phyloP scores from a whole-genome alignment of 1,284 basidiomycete genomes.

The Ganoderma resinaceum region DNA sequence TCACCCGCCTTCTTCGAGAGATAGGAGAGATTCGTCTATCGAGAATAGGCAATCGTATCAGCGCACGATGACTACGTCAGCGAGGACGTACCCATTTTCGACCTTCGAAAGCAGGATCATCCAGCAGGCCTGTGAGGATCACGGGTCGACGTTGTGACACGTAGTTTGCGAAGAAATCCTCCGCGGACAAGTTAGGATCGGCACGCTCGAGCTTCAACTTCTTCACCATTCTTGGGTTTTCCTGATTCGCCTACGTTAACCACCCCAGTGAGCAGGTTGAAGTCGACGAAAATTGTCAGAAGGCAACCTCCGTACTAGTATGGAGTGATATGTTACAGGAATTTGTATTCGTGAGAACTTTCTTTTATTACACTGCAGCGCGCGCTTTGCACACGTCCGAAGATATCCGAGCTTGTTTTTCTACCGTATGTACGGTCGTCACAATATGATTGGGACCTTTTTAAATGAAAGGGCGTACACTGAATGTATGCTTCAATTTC shows the following conservation, averaged over 20 bases:
- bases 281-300: neutral
- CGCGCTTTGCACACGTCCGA: neutral
- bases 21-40: constrained; percentile 36
- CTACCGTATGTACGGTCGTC: too few relatives aligned
- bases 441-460: too few relatives aligned
- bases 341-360: neutral
- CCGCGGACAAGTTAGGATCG: constrained; percentile 22
- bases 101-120: constrained; percentile 39
- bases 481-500: too few relatives aligned
- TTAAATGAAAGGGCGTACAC: too few relatives aligned
- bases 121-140: constrained; percentile 37
- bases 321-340: too few relatives aligned
- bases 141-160: constrained; percentile 38
- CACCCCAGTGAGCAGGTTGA: neutral
- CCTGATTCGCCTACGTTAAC: constrained; percentile 2
- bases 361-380: neutral
- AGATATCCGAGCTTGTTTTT: too few relatives aligned
- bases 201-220: constrained; percentile 27
- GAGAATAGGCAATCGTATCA: neutral
- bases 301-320: too few relatives aligned
- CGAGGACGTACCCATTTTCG: constrained; percentile 37
- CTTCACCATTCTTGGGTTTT: constrained; percentile 10
- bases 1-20: constrained; percentile 38
- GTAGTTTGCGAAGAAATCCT: constrained; percentile 37
- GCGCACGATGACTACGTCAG: too few relatives aligned